These are phyloP conservation scores for Lithohypha guttulata DNA, from an alignment of 2,329 filamentous ascomycete species.

Conservation along the genomic window DNA sequence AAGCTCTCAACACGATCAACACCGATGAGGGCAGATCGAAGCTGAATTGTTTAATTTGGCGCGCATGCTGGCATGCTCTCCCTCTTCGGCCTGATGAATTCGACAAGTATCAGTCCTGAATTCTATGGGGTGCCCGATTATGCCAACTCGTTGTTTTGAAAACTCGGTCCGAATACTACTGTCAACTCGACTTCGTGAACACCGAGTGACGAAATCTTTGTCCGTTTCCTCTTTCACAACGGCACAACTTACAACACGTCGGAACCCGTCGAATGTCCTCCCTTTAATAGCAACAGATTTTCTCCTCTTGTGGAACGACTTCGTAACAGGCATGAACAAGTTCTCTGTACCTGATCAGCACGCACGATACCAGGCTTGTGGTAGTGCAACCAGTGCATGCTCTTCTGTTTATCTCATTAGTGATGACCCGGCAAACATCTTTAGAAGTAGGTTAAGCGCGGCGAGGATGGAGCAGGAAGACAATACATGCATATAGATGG, in stretches of 20 bases:
- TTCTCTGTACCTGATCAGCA: conserved; percentile 56
- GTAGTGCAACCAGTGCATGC: conserved; percentile 59
- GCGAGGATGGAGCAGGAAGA: too few relatives aligned
- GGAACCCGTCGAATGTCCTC: conserved; percentile 43
- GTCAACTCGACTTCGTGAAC: conserved; percentile 31
- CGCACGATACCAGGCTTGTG: conserved; percentile 66
- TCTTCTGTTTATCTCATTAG: conserved; percentile 32
- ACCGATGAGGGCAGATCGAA: conserved; percentile 28
- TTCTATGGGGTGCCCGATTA: conserved; percentile 78
- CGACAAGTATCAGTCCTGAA: conserved; percentile 41
- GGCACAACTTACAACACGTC: conserved; percentile 40
- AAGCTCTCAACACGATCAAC: conserved; percentile 34
- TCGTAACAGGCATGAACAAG: conserved; percentile 50
- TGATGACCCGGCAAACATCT: conserved; percentile 21
- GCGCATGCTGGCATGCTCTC: conserved; percentile 51
- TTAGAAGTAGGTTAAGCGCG: too few relatives aligned
- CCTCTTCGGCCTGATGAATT: conserved; percentile 49
- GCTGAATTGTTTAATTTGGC: conserved; percentile 47
- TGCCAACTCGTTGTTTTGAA: conserved; percentile 69
- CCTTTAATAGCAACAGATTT: conserved; percentile 48
- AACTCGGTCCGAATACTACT: conserved; percentile 48
- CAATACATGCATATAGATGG: too few relatives aligned
- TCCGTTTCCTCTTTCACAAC: conserved; percentile 54
- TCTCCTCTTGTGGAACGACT: conserved; percentile 57
- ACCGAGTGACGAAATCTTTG: conserved; percentile 39